Evolutionary conservation across 1,139 yeast genomes (phyloP), one percentile per base, ranked within the genome.

Genomic region (Geotrichum klebahnii): DNA sequence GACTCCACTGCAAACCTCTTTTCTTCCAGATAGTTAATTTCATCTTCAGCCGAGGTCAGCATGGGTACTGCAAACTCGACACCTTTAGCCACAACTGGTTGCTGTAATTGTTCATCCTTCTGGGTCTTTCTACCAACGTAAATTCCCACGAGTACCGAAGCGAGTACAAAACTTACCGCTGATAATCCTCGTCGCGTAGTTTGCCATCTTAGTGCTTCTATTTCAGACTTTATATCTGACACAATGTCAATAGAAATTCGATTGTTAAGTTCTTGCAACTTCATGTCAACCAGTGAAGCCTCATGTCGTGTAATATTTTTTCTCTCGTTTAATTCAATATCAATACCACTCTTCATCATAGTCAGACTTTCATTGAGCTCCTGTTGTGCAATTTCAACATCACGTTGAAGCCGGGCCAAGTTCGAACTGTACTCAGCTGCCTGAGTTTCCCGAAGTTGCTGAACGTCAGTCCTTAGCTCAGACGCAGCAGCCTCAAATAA

Each of bases 401-500:
- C 86, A 44, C 96, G 72, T 59, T 87, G 89, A 46, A 90, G 66
- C 35, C 81, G 76, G 41, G 84, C 80, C 53, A 85, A 80, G 46
- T 81, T 77, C 55, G 82, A 80, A 22, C 84, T 79, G 52, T 82
- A 71, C 55, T 83, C 86, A 57, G 82, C 81, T 47, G 85, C 73
- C 58, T 87, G 88, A 20, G 74, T 73, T 57, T 84, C 90, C 55
- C 97, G 72, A 17, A 84, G 77, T 46, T 84, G 76, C 40, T 84
- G 82, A 20, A 89, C 79, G 60, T 89, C 96, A 35, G 86, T 88
- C 46, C 85, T 68, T 38, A 92, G 70, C 65, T 92, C 97, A 52
- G 92, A 84, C 58, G 89, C 87, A 0, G 97, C 96, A 42, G 97
- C 95, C 63, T 89, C 94, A 67, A 89, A 90, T 26, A 92, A 70